These are phyloP conservation scores for Termitomyces eurrhizus DNA, from an alignment of 768 basidiomycete genomes.

Conservation along the genomic window DNA sequence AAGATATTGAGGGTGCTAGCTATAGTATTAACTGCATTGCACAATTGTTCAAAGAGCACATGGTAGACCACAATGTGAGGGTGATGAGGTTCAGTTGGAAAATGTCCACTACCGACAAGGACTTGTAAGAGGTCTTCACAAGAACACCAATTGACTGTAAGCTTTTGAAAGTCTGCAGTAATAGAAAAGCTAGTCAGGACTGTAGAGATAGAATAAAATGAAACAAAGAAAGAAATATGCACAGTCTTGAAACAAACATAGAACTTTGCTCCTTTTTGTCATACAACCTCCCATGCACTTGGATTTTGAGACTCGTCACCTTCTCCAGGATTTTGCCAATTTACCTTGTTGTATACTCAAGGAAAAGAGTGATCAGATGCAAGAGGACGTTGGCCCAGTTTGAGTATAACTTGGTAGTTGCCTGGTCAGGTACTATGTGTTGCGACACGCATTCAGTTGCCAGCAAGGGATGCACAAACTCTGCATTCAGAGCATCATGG, in stretches of 20 bases:
- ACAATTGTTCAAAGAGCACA: not conserved
- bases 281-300: not conserved
- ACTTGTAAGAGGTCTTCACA: not conserved
- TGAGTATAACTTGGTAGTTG: not conserved
- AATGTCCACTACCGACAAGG: not conserved
- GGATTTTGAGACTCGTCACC: too few relatives aligned
- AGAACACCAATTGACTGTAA: not conserved
- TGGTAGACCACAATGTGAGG: not conserved
- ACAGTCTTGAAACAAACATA: not conserved
- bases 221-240: not conserved
- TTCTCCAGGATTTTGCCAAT: not conserved
- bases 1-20: not conserved
- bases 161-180: not conserved
- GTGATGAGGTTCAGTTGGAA: not conserved
- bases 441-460: too few relatives aligned
- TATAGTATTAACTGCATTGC: not conserved
- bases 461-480: too few relatives aligned
- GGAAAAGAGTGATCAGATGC: not conserved
- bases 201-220: not conserved
- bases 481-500: too few relatives aligned
- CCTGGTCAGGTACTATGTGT: too few relatives aligned
- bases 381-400: not conserved
- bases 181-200: too few relatives aligned
- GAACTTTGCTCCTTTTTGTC: not conserved
- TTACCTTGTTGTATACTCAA: not conserved